Percentiles rank a stretch among this genome's conserved stretches.
Conservation (phyloP, 2,329 filamentous ascomycete genomes). For the Epichloe festucae region DNA sequence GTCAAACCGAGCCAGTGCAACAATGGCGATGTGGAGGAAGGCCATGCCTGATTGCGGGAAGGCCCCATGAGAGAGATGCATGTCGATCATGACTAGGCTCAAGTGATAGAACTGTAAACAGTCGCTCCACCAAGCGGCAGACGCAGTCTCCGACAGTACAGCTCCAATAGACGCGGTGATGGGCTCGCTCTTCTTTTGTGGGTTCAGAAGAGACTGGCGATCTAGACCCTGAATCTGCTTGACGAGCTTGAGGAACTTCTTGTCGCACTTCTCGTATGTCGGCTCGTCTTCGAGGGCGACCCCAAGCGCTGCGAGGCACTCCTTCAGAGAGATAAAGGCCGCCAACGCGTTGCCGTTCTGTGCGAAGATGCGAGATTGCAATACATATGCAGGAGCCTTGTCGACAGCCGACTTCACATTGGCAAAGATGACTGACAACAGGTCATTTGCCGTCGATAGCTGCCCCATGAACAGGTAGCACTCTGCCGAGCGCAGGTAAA, state of each 20-base stretch:
- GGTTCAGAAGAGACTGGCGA: constrained; percentile 29
- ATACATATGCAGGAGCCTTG: constrained; percentile 71
- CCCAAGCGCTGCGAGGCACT: constrained; percentile 57
- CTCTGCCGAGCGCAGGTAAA: constrained; percentile 70
- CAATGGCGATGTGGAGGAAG: constrained; percentile 55
- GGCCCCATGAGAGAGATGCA: constrained; percentile 49
- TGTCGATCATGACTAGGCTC: constrained; percentile 50
- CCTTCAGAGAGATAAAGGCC: constrained; percentile 57
- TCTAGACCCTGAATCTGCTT: constrained; percentile 46
- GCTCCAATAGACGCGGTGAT: constrained; percentile 52
- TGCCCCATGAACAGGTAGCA: constrained; percentile 70
- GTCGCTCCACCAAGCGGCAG: constrained; percentile 63
- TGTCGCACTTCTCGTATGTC: constrained; percentile 65
- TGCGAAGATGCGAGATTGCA: constrained; percentile 67
- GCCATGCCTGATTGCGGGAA: constrained; percentile 58
- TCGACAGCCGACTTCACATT: constrained; percentile 62
- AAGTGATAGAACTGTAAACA: constrained; percentile 60
- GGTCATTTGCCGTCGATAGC: constrained; percentile 49
- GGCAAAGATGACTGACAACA: constrained; percentile 58
- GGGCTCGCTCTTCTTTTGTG: constrained; percentile 33
- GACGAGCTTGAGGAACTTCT: constrained; percentile 53
- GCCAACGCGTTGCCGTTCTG: constrained; percentile 58
- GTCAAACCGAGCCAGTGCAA: constrained; percentile 56
- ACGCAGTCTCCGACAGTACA: constrained; percentile 56
- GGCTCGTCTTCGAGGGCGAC: constrained; percentile 52